Evolutionary conservation across 441 rosid genomes (phyloP).

Genomic region (Caryocar brasiliense): DNA sequence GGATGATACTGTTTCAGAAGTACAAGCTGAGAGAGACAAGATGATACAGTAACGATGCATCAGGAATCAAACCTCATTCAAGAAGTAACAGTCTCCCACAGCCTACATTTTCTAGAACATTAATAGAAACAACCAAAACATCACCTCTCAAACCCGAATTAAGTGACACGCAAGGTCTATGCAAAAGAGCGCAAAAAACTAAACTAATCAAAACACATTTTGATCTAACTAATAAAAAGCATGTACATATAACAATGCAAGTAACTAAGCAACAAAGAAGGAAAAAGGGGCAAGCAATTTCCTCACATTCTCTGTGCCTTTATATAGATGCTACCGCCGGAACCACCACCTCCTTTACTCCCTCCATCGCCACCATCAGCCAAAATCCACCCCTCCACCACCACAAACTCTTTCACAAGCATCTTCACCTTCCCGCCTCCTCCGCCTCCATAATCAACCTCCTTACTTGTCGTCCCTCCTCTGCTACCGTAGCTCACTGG

Average conservation of each 20-base stretch:
- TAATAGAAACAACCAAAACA: too few species aligned
- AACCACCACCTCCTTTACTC: constrained; percentile 90
- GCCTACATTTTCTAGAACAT: too few species aligned
- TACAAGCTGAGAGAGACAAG: not conserved
- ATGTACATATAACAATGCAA: not conserved
- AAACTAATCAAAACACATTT: not conserved
- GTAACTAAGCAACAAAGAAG: constrained; percentile 7
- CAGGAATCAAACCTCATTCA: too few species aligned
- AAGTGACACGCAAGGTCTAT: too few species aligned
- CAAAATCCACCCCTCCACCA: constrained; percentile 60
- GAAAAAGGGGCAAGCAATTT: constrained; percentile 22
- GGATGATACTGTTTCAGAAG: not conserved
- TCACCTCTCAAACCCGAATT: too few species aligned
- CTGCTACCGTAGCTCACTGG: constrained; percentile 80
- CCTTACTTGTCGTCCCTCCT: constrained; percentile 78
- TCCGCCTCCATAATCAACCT: constrained; percentile 79
- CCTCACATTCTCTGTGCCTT: constrained; percentile 76
- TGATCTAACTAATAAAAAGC: too few species aligned
- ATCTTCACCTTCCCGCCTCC: constrained; percentile 77
- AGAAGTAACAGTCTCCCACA: too few species aligned
- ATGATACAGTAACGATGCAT: too few species aligned
- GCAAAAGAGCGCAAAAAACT: too few species aligned
- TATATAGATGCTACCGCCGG: constrained; percentile 83
- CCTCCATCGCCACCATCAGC: constrained; percentile 90
- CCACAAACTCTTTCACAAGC: constrained; percentile 33